Base-by-base conservation (phyloP, 1,139 yeast genomes). In the Pneumocystis canis region DNA sequence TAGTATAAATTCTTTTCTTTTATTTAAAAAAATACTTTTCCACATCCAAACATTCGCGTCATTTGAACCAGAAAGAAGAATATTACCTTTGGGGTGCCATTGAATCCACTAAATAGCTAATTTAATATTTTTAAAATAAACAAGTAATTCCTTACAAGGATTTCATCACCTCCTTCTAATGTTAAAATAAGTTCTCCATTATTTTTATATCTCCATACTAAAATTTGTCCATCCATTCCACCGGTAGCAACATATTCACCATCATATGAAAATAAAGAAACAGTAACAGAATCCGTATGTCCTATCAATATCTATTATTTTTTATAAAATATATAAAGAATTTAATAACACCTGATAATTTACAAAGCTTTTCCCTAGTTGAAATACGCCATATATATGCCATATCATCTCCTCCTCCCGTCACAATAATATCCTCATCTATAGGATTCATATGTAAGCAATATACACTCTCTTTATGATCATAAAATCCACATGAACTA, bases 21-120 rank as follows among this genome's bases (percentile, higher is more conserved):
- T 35, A 5, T 35, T 11, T 1, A 25, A 25, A 20, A 47, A 47
- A 47, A 47, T 47, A 47, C 54, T 47, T 70, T 85, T 87, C 73
- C 89, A 92, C 39, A 87, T 89, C 96, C 97, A 92, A 16, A 90
- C 95, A 0, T 96, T 85, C 1, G 98, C 97, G 73, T 90, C 97
- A 11, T 79, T 78, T 54, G 90, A 92, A 65, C 98, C 97, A 71
- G 89, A 88, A n/a, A 97, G 97, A 76, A 92, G 88, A 64, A 84
- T 81, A 9, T 65, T 63, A 67, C 85, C 86, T 32, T 78, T 76
- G 30, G 97, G 96, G 73, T 92, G 98, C 62, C 83, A 80, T 53
- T 79, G 74, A 63, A 92, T 78, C 95, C 96, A 90, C 18, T 58
- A 37, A 18, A 58, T 25, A 16, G 63, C 11, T 5, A 14, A 18